Percentiles rank a stretch among this genome's conserved stretches.
These are phyloP conservation scores for Citrullus colocynthis DNA, from an alignment of 306 rosid genomes.

Conservation along the genomic window DNA sequence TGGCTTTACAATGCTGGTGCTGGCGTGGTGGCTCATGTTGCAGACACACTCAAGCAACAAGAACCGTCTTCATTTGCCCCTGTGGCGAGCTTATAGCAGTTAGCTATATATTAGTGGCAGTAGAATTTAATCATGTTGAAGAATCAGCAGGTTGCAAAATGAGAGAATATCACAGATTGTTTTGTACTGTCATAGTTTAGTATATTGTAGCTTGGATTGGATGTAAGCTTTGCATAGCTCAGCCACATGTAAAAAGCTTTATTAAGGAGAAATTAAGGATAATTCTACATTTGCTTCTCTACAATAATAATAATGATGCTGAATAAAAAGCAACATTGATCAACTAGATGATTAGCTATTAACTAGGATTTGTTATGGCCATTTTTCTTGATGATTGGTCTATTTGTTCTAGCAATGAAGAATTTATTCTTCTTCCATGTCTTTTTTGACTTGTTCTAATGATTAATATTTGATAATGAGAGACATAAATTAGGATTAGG, in stretches of 20 bases:
- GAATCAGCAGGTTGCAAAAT: neutral
- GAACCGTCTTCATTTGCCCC: slow-evolving; percentile 46
- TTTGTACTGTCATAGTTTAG: neutral
- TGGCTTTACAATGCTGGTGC: slow-evolving; percentile 86
- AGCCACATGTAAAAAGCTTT: neutral
- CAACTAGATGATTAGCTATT: neutral
- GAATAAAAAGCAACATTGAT: neutral
- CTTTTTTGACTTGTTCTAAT: neutral
- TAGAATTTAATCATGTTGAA: neutral
- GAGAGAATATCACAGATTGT: neutral
- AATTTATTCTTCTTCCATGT: neutral
- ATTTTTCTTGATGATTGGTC: neutral
- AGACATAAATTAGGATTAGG: neutral
- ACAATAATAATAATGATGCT: neutral
- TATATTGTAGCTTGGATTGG: neutral
- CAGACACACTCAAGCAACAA: slow-evolving; percentile 71
- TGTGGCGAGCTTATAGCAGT: slow-evolving; percentile 36
- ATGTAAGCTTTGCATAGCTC: neutral
- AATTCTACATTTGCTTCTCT: neutral
- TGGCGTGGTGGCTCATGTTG: slow-evolving; percentile 86
- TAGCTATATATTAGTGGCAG: neutral
- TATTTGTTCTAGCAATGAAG: neutral
- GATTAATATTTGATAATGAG: neutral
- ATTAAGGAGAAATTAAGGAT: neutral
- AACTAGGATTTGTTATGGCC: neutral